These are phyloP conservation scores for Domatiomyces catenatus DNA, from an alignment of 2,329 filamentous ascomycete genomes.

Conservation along the genomic window DNA sequence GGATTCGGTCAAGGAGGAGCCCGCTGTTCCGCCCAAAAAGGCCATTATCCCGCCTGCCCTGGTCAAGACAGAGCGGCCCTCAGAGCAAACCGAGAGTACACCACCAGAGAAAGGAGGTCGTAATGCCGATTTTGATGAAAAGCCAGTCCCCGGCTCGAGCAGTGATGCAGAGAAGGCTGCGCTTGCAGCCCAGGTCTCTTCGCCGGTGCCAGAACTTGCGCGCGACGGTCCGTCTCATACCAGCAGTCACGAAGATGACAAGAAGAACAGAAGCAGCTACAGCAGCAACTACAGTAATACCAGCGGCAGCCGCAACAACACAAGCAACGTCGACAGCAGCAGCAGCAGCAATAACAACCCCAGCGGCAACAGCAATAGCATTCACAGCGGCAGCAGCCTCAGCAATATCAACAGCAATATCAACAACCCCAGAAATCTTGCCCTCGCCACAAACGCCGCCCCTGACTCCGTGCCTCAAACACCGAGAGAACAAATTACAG, in stretches of 20 bases:
- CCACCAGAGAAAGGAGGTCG: constrained; percentile 10
- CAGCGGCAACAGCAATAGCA: no score
- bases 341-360: no score
- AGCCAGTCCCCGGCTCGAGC: constrained; percentile 1
- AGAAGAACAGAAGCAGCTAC: no score
- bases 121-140: constrained; percentile 3
- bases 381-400: no score
- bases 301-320: no score
- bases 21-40: constrained; percentile 16
- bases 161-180: constrained; percentile 8
- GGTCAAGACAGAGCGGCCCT: constrained; percentile 8
- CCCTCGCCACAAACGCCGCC: background rate
- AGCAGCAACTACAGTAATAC: no score
- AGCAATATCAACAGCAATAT: no score
- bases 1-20: constrained; percentile 12
- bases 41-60: constrained; percentile 13
- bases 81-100: constrained; percentile 11
- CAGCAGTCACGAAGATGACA: no score
- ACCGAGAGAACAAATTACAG: constrained; percentile 1
- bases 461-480: background rate
- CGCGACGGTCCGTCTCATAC: background rate
- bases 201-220: background rate
- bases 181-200: background rate
- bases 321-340: no score
- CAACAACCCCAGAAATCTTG: background rate